Conservation (phyloP, 345 rosid species). For the Populus alba region DNA sequence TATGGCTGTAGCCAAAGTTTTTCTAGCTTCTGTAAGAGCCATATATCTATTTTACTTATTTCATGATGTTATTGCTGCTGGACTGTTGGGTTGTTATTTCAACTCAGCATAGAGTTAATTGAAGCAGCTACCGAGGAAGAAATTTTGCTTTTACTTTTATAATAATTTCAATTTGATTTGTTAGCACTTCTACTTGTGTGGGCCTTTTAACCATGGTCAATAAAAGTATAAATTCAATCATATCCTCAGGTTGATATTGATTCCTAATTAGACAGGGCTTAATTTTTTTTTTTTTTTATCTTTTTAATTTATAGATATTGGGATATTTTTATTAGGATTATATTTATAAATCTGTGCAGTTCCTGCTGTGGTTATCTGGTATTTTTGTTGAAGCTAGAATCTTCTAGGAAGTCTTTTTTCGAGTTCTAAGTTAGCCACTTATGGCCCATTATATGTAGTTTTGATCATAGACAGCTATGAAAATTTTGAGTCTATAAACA, state of each 20-base stretch:
- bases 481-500: not conserved
- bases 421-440: not conserved
- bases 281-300: not conserved
- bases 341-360: not conserved
- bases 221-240: not conserved
- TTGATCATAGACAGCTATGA: not conserved
- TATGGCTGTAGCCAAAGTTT: constrained; percentile 88
- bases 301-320: not conserved
- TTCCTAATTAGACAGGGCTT: not conserved
- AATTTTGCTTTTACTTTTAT: not conserved
- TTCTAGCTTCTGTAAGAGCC: constrained; percentile 69
- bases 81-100: not conserved
- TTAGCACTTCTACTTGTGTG: not conserved
- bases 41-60: constrained; percentile 1
- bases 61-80: not conserved
- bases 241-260: not conserved
- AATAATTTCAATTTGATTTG: not conserved
- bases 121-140: not conserved
- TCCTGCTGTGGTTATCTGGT: not conserved
- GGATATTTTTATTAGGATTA: not conserved
- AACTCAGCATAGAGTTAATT: not conserved
- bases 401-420: not conserved
- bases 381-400: not conserved
- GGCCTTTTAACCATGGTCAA: not conserved
- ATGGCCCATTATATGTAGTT: not conserved